Evolutionary conservation across 31 red algal genomes (phyloP).

Genomic region (Porphyra umbilicalis): DNA sequence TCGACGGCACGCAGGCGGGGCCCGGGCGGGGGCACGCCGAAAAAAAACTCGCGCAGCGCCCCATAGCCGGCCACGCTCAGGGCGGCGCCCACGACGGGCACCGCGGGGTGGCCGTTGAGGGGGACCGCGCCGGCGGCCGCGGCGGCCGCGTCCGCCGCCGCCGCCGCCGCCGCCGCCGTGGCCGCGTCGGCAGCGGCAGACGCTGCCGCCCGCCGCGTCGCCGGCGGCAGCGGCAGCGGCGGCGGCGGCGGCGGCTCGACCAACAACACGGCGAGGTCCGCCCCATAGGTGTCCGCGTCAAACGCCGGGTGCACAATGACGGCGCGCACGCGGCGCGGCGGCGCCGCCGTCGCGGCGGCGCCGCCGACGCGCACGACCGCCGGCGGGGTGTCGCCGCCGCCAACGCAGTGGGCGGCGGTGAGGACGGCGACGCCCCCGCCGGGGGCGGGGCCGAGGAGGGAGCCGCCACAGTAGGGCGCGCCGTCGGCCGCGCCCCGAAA

Average conservation of each 20-base stretch:
- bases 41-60: conserved; percentile 21
- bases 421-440: neutral
- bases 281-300: neutral
- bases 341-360: conserved; percentile 2
- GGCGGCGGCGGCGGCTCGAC: neutral
- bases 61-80: conserved; percentile 22
- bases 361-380: conserved; percentile 3
- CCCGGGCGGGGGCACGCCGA: conserved; percentile 1
- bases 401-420: conserved; percentile 57
- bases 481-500: neutral
- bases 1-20: conserved; percentile 15
- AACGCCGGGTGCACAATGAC: conserved; percentile 21
- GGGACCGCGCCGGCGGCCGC: neutral
- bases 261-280: neutral
- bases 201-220: neutral
- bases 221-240: too few relatives aligned
- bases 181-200: conserved; percentile 2
- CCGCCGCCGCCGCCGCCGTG: conserved; percentile 17
- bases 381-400: neutral
- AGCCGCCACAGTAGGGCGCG: conserved; percentile 28
- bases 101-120: conserved; percentile 14
- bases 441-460: conserved; percentile 27
- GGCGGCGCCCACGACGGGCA: conserved; percentile 15
- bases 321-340: neutral
- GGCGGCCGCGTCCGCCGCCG: neutral